Evolutionary conservation across 805 yeast genomes (phyloP), one percentile per base, ranked within the genome.

Genomic region (baker's yeast (Saccharomyces cerevisiae)): DNA sequence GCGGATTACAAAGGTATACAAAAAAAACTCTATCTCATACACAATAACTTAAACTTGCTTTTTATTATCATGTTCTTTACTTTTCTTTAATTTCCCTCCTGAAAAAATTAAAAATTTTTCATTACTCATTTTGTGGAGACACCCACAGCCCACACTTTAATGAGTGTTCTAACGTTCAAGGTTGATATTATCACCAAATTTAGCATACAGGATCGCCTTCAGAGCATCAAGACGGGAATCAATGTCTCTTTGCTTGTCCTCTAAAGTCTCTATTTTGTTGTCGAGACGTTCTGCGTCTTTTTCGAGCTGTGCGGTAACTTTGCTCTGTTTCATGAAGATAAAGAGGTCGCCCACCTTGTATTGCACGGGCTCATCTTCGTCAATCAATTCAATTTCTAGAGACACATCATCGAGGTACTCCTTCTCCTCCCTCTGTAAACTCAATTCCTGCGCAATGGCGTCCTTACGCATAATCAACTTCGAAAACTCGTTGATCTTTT

Each of bases 171-270:
- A 78, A 59, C 83, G 76, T 67, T 92, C 99, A 49, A 92, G 73
- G 67, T 91, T 91, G 66, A 92, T 94, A 55, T 89, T 83, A 61
- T 80, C 81, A 27, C 98, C 99, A 66, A 92, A 94, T 69, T 87
- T 89, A 17, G 88, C 89, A 65, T 92, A 94, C 53, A 92, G 74
- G n/a, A 76, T 77, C 32, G 80, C 78, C 72, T 92, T 92, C 63
- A 92, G 77, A 29, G 70, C 78, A 9, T 70, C 69, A 69, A 92
- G 74, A 55, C 79, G 73, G 3, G 75, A 77, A 56, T 83, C 84
- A 36, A 84, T 73, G 1, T 67, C 75, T 1, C 76, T 80, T 32
- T 87, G 74, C 55, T 77, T 67, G 2, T 66, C 62, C 41, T 81
- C 82, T 27, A 80, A 61, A 1, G 64, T 65, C 1, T 70, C 75